Evolutionary conservation across 352 stramenopile genomes (phyloP).

Genomic region (Elongisporangium anandrum): DNA sequence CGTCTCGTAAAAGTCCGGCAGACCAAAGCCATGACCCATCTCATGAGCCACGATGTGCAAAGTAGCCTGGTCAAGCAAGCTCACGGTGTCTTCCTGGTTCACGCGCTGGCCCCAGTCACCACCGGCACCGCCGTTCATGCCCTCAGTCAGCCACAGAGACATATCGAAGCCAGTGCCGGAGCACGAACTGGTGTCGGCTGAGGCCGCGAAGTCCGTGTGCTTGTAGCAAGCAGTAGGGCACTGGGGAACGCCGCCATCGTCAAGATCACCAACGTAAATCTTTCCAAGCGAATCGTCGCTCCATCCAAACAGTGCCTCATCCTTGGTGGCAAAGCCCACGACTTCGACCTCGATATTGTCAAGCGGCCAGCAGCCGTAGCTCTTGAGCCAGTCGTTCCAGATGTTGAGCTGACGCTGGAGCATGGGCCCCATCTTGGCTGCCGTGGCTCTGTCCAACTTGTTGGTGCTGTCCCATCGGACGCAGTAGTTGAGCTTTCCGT

Average conservation of each 20-base stretch:
- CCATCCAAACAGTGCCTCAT: constrained; percentile 34
- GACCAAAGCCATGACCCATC: constrained; percentile 23
- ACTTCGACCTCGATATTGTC: constrained; percentile 33
- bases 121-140: constrained; percentile 21
- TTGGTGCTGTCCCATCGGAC: constrained; percentile 49
- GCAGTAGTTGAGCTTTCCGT: constrained; percentile 41
- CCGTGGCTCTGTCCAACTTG: constrained; percentile 27
- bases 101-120: constrained; percentile 29
- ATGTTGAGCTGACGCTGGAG: constrained; percentile 29
- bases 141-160: constrained; percentile 38
- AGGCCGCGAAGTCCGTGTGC: constrained; percentile 25
- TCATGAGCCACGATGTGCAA: constrained; percentile 35
- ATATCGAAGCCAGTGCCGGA: constrained; percentile 37
- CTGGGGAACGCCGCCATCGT: constrained; percentile 18
- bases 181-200: constrained; percentile 27
- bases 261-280: constrained; percentile 23
- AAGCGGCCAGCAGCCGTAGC: constrained; percentile 36
- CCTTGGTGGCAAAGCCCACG: constrained; percentile 30
- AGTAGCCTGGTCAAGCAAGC: constrained; percentile 18
- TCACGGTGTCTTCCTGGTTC: constrained; percentile 26
- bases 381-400: constrained; percentile 30
- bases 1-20: constrained; percentile 7
- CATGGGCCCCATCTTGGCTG: constrained; percentile 42
- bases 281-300: constrained; percentile 29
- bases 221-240: constrained; percentile 34